Base-by-base conservation (phyloP, 2,329 filamentous ascomycete species). In the Fusarium heterosporum region DNA sequence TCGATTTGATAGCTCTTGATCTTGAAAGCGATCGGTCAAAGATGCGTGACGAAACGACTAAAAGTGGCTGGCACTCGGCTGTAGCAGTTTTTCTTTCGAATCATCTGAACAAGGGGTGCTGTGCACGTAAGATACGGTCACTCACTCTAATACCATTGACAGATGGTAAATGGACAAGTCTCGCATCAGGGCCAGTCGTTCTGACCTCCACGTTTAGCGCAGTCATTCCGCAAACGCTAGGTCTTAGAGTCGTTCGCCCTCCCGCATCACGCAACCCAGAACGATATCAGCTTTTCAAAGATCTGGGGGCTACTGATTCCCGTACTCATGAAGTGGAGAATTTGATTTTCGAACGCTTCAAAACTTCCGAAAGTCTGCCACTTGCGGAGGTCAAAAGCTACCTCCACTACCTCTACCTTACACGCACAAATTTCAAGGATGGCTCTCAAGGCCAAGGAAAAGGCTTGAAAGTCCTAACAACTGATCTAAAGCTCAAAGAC, bases 81-180 rank as follows among this genome's bases (percentile, higher is more conserved):
- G 36, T 61, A 4, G 63, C 65, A 41, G 29, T 11, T 3, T 6
- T 34, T n/a, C 26, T 25, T 25, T 19, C 36, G 4, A n/a, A 22
- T 6, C 4, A 8, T 13, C 29, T 25, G n/a, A n/a, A n/a, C 17
- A 25, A 22, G 5, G 6, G 5, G 5, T 14, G 11, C 41, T 10
- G 17, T 9, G 6, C 6, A 22, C 40, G n/a, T 1, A 10, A 7
- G 5, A 8, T 68, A 11, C 45, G 26, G 17, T 19, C 17, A 1
- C 40, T 62, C n/a, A 19, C 47, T 41, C 30, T 68, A 16, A 50
- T 68, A 22, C 56, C 54, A 11, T 40, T 67, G 7, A 64, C 38
- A 56, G 13, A 30, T 6, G 61, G 46, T 3, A 17, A 30, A 28
- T 68, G 57, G 57, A 51, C 45, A 41, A 57, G 61, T 4, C 26